Evolutionary conservation across 2,329 filamentous ascomycete species (phyloP), one percentile per base, ranked within the genome.

Genomic region (Hypoxylon sp.): DNA sequence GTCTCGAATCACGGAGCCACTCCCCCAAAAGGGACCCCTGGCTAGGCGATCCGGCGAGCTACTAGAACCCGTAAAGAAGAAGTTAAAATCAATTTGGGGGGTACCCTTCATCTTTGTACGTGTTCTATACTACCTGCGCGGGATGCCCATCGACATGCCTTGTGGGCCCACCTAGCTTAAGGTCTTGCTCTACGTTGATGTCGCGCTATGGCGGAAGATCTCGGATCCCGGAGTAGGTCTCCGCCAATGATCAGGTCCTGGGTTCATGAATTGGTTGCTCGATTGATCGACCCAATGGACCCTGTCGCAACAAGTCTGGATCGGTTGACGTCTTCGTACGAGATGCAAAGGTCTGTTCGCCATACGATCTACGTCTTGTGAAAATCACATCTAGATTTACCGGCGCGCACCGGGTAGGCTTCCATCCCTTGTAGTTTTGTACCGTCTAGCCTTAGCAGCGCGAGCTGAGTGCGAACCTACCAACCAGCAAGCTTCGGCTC

Each of bases 1-100:
- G 57, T 64, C 67, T 65, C 55, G 67, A 68, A 67, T 62, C 65
- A 47, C 67, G 67, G 69, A 61, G 63, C 51, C 58, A 61, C 32
- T 32, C 48, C 48, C 69, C 65, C 30, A 65, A 71, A 68, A 52
- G 46, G 58, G 65, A 34, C 48, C 64, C 69, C 65, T 65, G 55
- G 43, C 61, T 57, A 47, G 65, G 39, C 63, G 61, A 70, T 68
- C 61, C 34, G 56, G 57, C 62, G 63, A 64, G 51, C 63, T 70
- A 68, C 68, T 68, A 65, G 68, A 69, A 69, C 48, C 48, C 53
- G 48, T 63, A 45, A 67, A 69, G 67, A 69, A 69, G 63, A 65
- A 66, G 63, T 60, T 66, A 68, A 69, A 66, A 61, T 54, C 34
- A 30, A 32, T 21, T 48, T 53, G 32, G 47, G 57, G 54, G 43